phyloP scores from a whole-genome alignment of 2,329 filamentous ascomycete genomes.

The Sporothrix curviconia region DNA sequence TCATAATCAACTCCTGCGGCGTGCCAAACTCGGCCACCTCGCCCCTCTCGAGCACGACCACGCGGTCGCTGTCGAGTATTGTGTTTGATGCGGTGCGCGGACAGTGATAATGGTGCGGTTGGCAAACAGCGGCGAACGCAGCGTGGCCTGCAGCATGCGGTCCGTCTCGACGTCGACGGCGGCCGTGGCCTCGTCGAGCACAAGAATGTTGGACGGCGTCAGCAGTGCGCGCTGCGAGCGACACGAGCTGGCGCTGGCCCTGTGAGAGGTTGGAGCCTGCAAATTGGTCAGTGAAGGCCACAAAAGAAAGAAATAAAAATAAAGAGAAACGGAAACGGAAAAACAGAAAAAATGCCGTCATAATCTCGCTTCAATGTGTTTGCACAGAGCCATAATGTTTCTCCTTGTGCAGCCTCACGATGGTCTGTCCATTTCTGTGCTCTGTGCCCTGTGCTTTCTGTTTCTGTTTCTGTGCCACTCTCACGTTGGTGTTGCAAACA shows the following conservation, averaged over 20 bases:
- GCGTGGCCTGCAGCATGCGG: constrained; percentile 57
- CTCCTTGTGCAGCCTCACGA: no score
- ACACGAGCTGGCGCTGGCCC: constrained; percentile 90
- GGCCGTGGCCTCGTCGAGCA: constrained; percentile 93
- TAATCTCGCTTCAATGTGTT: no score
- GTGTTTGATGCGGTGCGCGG: constrained; percentile 97
- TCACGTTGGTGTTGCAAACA: no score
- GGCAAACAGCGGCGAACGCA: constrained; percentile 63
- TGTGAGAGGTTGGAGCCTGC: constrained; percentile 88
- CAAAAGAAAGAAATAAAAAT: background rate
- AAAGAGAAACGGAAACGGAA: constrained; percentile 11
- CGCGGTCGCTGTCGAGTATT: constrained; percentile 80
- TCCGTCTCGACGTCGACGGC: constrained; percentile 63
- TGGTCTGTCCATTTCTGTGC: no score
- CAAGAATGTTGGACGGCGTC: constrained; percentile 92
- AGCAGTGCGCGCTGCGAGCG: constrained; percentile 87
- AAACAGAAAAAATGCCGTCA: background rate
- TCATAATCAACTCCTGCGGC: constrained; percentile 68
- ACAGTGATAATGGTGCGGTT: constrained; percentile 98
- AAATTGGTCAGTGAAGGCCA: no score
- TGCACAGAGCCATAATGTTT: no score
- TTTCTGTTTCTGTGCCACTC: no score
- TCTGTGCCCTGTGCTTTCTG: no score
- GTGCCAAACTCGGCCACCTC: constrained; percentile 89
- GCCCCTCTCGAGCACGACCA: constrained; percentile 88